Base-by-base conservation (phyloP, 306 rosid genomes). In the Medicago lupulina region DNA sequence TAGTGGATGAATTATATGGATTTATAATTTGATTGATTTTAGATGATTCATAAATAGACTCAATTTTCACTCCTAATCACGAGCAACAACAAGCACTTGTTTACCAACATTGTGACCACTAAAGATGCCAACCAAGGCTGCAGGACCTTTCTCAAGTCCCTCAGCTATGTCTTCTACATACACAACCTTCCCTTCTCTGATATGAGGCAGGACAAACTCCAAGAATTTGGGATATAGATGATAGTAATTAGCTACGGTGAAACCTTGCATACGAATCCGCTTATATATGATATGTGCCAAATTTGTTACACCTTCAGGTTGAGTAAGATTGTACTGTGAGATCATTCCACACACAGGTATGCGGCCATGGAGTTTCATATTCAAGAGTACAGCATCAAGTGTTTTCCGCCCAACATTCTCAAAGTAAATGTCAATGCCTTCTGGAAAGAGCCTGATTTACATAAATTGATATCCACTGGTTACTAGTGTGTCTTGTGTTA, bases 391-490 rank as follows among this genome's bases (percentile, higher is more conserved):
- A 19, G 71, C 78, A 71, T 76, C 85, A 4, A 81, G 66, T 13
- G 23, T 71, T 40, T 81, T 71, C 1, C 81, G 69, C 0, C 81
- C 81, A 8, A 77, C 81, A 67, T 25, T 49, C 47, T 77, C 75
- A 12, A 77, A 77, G 34, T 77, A 77, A 4, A 67, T 67, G 74
- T 76, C 80, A 55, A 76, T 81, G 21, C 85, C 81, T 70, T 76
- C 57, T 31, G 78, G 70, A 51, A 76, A 76, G 58, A 17, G 44
- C 77, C 77, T 81, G 60, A 15, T 7, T 68, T 23, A 23, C 16
- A 23, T n/a, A n/a, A n/a, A n/a, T n/a, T n/a, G n/a, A n/a, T n/a
- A 18, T 54, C n/a, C 6, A 8, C 2, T 28, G 1, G 60, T 54
- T 54, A 54, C 13, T 17, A 17, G 59, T 53, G 14, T 54, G 28